phyloP scores from a whole-genome alignment of 179 eudicot genomes.

The Nepenthes alata region DNA sequence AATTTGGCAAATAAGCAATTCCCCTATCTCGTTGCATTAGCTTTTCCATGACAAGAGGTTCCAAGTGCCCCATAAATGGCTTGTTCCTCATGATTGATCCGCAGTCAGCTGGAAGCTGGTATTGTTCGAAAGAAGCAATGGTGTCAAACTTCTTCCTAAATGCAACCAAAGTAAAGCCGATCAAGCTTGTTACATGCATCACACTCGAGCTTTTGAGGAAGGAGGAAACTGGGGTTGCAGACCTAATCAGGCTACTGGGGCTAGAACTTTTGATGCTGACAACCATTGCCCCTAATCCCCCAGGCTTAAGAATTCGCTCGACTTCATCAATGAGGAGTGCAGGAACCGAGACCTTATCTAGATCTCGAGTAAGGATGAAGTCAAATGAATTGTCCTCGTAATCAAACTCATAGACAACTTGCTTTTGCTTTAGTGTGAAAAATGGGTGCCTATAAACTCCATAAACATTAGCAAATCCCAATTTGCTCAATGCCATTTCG shows the following conservation, averaged over 20 bases:
- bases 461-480: conserved; percentile 44
- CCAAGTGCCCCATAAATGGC: conserved; percentile 39
- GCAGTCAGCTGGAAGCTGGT: conserved; percentile 45
- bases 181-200: conserved; percentile 37
- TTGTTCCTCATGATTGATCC: conserved; percentile 41
- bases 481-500: conserved; percentile 27
- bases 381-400: conserved; percentile 41
- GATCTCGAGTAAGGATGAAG: conserved; percentile 55
- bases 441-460: conserved; percentile 48
- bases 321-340: conserved; percentile 62
- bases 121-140: conserved; percentile 27
- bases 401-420: conserved; percentile 48
- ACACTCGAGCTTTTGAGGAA: conserved; percentile 48
- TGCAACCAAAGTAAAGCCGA: conserved; percentile 36
- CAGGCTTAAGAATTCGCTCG: conserved; percentile 67
- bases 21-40: conserved; percentile 3
- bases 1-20: conserved; percentile 37
- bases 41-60: conserved; percentile 27
- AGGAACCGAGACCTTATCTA: conserved; percentile 66
- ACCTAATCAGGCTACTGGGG: conserved; percentile 42
- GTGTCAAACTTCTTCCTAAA: conserved; percentile 38
- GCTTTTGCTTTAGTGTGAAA: conserved; percentile 43
- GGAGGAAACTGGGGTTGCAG: conserved; percentile 45
- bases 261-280: conserved; percentile 27
- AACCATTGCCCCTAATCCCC: conserved; percentile 63